phyloP scores from a whole-genome alignment of 2,329 filamentous ascomycete genomes.

The Calonectria fujianensis region DNA sequence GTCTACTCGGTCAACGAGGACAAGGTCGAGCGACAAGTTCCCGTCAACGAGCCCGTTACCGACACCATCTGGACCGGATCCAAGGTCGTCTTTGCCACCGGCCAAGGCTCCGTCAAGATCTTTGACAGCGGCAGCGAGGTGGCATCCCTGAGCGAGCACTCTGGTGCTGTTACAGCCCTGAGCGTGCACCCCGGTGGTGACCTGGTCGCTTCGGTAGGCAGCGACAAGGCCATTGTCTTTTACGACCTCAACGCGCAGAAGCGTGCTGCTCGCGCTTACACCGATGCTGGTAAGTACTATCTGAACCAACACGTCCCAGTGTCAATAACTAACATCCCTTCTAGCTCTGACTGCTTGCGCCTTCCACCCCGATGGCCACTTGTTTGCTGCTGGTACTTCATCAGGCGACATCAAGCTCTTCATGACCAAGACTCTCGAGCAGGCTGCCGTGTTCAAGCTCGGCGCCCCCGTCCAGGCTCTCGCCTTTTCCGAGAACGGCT shows the following conservation, averaged over 20 bases:
- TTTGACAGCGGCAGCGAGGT: constrained; percentile 83
- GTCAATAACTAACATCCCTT: constrained; percentile 30
- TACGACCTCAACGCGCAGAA: constrained; percentile 84
- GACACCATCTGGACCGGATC: constrained; percentile 78
- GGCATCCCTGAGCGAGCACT: constrained; percentile 85
- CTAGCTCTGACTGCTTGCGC: constrained; percentile 83
- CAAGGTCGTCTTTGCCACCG: constrained; percentile 83
- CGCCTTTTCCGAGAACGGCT: constrained; percentile 96
- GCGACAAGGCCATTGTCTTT: constrained; percentile 93
- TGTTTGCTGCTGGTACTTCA: constrained; percentile 89
- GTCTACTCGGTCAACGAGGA: constrained; percentile 84
- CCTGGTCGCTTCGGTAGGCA: constrained; percentile 89
- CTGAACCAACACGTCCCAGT: not conserved
- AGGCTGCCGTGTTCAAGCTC: constrained; percentile 83
- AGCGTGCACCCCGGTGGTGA: constrained; percentile 88
- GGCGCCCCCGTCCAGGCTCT: constrained; percentile 84
- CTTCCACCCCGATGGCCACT: constrained; percentile 98
- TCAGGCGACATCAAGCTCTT: constrained; percentile 91
- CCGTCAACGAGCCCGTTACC: constrained; percentile 81
- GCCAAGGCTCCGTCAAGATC: constrained; percentile 86
- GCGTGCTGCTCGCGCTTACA: constrained; percentile 86
- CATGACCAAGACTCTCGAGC: constrained; percentile 86
- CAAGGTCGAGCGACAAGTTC: constrained; percentile 79
- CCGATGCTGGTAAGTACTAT: constrained; percentile 81
- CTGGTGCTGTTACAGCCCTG: constrained; percentile 85